These are phyloP conservation scores for Neurospora pannonica DNA, from an alignment of 495 filamentous ascomycete species.

Conservation along the genomic window DNA sequence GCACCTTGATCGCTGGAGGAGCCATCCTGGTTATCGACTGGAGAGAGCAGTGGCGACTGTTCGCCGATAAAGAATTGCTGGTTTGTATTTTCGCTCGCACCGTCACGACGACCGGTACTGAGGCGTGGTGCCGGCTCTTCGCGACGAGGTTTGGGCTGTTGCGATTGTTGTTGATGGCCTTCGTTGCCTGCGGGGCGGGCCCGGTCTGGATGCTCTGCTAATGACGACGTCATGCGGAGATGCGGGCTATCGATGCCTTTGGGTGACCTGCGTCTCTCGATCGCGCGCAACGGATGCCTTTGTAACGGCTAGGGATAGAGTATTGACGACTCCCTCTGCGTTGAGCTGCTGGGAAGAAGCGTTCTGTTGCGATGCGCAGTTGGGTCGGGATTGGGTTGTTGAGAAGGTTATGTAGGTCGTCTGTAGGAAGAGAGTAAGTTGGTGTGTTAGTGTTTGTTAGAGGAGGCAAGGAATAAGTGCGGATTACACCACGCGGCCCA, in stretches of 20 bases:
- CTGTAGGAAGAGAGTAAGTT: background rate
- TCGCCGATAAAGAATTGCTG: slow-evolving; percentile 32
- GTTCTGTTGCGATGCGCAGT: background rate
- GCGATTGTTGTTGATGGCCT: slow-evolving; percentile 1
- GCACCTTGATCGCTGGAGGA: slow-evolving; percentile 26
- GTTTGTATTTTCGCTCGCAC: background rate
- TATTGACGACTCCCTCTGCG: background rate
- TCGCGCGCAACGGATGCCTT: background rate
- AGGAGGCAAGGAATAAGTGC: background rate
- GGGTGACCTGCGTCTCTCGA: slow-evolving; percentile 6
- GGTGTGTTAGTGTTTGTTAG: background rate
- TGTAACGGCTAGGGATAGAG: background rate
- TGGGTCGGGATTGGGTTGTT: background rate
- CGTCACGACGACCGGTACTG: background rate
- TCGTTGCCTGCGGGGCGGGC: slow-evolving; percentile 19
- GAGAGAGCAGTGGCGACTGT: slow-evolving; percentile 49
- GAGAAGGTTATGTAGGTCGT: background rate
- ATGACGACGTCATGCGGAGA: slow-evolving; percentile 30
- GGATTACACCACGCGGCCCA: background rate
- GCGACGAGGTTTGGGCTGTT: background rate
- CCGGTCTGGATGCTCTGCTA: slow-evolving; percentile 18
- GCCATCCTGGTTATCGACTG: slow-evolving; percentile 29
- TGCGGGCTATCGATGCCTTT: slow-evolving; percentile 4
- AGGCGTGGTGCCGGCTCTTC: background rate
- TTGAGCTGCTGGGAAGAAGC: background rate